A percentile compares a stretch with the other conserved stretches of the same genome.
phyloP scores from a whole-genome alignment of 352 stramenopile species.

The Pythium dissotocum region DNA sequence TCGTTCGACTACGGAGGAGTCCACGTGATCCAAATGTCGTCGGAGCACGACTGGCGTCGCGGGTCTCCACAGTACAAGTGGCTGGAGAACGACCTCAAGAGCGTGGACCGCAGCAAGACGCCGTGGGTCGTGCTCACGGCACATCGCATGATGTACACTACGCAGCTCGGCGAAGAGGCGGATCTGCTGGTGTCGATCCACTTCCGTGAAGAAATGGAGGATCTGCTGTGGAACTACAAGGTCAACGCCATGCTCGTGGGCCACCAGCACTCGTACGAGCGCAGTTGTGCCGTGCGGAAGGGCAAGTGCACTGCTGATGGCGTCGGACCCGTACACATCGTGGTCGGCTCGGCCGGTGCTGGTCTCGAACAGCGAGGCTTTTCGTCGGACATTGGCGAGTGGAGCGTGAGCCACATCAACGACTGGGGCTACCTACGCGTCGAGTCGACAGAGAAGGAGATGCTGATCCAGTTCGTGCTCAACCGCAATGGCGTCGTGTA shows the following conservation, averaged over 20 bases:
- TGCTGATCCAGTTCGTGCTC: constrained; percentile 77
- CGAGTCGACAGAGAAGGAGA: constrained; percentile 56
- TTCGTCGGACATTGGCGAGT: constrained; percentile 65
- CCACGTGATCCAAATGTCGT: constrained; percentile 91
- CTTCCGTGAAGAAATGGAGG: constrained; percentile 90
- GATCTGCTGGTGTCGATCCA: constrained; percentile 71
- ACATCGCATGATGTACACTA: constrained; percentile 92
- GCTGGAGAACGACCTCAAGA: constrained; percentile 82
- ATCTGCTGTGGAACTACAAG: constrained; percentile 83
- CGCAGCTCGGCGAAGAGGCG: constrained; percentile 61
- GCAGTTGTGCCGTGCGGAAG: constrained; percentile 79
- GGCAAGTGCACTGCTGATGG: constrained; percentile 73
- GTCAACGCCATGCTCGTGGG: constrained; percentile 92
- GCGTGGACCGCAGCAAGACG: constrained; percentile 80
- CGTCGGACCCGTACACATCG: constrained; percentile 82
- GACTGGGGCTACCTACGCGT: constrained; percentile 79
- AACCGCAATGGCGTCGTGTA: constrained; percentile 83
- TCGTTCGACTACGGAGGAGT: constrained; percentile 90
- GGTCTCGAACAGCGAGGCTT: constrained; percentile 68
- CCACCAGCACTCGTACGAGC: constrained; percentile 93
- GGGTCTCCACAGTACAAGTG: constrained; percentile 90
- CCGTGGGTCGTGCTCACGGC: constrained; percentile 93
- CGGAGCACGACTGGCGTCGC: constrained; percentile 87
- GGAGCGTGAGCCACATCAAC: constrained; percentile 79
- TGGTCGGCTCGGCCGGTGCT: constrained; percentile 84